Conservation (phyloP, 1,284 basidiomycete species). For the Apiotrichum sp. region DNA sequence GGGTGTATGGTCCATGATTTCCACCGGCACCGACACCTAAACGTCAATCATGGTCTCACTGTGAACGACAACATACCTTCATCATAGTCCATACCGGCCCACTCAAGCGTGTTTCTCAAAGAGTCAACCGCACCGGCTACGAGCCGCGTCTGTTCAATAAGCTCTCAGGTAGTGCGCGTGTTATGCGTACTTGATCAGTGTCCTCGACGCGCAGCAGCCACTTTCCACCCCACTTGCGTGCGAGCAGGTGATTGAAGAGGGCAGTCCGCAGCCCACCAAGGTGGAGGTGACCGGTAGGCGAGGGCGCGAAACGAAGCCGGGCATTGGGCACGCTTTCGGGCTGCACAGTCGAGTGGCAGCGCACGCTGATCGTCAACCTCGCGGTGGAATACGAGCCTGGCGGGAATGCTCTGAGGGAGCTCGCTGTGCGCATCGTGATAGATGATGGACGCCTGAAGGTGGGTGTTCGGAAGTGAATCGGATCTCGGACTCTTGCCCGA, state of each 20-base stretch:
- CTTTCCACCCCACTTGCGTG: constrained; percentile 70
- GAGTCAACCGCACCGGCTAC: constrained; percentile 79
- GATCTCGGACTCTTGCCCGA: neutral
- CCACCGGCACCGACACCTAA: constrained; percentile 63
- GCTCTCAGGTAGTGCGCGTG: constrained; percentile 46
- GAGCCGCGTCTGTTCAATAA: constrained; percentile 83
- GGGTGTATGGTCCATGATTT: constrained; percentile 71
- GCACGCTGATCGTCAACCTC: neutral
- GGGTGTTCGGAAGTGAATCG: too few species aligned
- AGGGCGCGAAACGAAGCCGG: constrained; percentile 84
- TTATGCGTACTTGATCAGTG: constrained; percentile 69
- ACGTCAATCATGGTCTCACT: constrained; percentile 54
- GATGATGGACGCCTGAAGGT: neutral
- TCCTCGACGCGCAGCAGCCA: constrained; percentile 91
- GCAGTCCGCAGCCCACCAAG: constrained; percentile 95
- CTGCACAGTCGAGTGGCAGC: constrained; percentile 10
- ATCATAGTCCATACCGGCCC: constrained; percentile 92
- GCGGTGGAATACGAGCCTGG: too few species aligned
- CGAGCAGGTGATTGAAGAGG: constrained; percentile 84
- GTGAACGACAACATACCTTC: constrained; percentile 56
- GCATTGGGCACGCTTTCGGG: constrained; percentile 8
- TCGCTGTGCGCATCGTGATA: neutral
- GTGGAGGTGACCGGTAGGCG: constrained; percentile 90
- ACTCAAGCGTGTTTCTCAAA: constrained; percentile 68
- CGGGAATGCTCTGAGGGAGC: neutral